These are phyloP conservation scores for Starmerella cellae DNA, from an alignment of 805 yeast species.

Conservation along the genomic window DNA sequence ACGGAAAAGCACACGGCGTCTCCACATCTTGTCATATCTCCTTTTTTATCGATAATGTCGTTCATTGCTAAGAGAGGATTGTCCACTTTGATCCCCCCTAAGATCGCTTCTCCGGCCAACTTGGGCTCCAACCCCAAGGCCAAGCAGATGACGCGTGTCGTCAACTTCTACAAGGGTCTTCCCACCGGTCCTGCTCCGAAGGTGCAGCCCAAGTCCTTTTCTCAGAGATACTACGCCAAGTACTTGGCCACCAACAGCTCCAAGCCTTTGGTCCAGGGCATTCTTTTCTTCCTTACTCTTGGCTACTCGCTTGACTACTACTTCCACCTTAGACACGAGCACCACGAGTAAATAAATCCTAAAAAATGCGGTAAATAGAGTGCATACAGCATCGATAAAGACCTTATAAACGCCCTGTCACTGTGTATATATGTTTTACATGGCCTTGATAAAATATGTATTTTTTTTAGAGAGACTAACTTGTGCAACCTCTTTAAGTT, in stretches of 20 bases:
- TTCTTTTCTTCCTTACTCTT: constrained; percentile 49
- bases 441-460: too few species aligned
- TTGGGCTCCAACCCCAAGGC: constrained; percentile 93
- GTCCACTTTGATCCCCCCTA: constrained; percentile 95
- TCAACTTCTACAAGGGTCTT: constrained; percentile 84
- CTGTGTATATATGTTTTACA: too few species aligned
- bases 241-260: constrained; percentile 33
- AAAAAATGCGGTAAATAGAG: background rate
- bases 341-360: constrained; percentile 3
- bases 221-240: constrained; percentile 58
- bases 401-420: too few species aligned
- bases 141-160: constrained; percentile 90
- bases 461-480: too few species aligned
- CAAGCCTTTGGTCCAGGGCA: constrained; percentile 45
- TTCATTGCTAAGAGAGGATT: constrained; percentile 81
- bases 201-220: constrained; percentile 38
- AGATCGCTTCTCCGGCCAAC: constrained; percentile 92
- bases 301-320: constrained; percentile 91
- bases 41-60: constrained; percentile 40
- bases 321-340: constrained; percentile 48
- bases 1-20: background rate
- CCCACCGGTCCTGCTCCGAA: constrained; percentile 88
- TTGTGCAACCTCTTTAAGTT: too few species aligned
- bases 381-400: too few species aligned
- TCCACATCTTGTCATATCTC: background rate